Evolutionary conservation across 352 stramenopile species (phyloP), one percentile per base, ranked within the genome.

Genomic region (Phytophthora brassicae): DNA sequence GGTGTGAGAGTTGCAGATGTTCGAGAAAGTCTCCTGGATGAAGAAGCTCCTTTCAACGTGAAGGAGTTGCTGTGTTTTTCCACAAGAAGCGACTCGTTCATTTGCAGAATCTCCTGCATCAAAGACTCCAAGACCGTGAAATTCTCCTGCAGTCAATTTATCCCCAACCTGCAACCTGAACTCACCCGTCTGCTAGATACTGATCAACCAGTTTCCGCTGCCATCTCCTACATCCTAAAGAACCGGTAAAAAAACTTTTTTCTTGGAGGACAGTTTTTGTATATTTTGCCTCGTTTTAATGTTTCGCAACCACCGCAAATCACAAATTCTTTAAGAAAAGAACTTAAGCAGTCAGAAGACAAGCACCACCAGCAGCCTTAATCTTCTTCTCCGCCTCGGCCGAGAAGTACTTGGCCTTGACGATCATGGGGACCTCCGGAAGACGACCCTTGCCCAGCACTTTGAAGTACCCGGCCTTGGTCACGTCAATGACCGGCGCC

Each of bases 301-400:
- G 68, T 57, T 88, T 88, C 77, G 81, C 83, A 87, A n/a, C 62
- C 83, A 75, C 77, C 77, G 68, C 78, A 77, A 76, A 17, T 22
- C n/a, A 5, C 36, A 19, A 22, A 13, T 5, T 4, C 7, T 23
- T n/a, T 8, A 24, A 26, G 1, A n/a, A 64, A 52, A 41, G 66
- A 66, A 66, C 81, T 98, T 99, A 99, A 75, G 96, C 96, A 75
- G 89, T 97, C 57, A 99, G 82, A 60, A 99, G 81, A 83, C 96
- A 99, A 46, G 97, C 98, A 66, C 98, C 98, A 75, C 98, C 98
- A 50, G 96, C 97, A 54, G 81, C 97, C 84, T 99, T 99, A 77
- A 99, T 99, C 89, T 99, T 99, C 86, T 99, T 98, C 85, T 99
- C 98, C n/a, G 98, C 98, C 68, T 96, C 87, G 69, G 98, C 95